Percentiles rank a stretch among this genome's conserved stretches.
These are phyloP conservation scores for Starmerella gropengiesseri DNA, from an alignment of 805 yeast species.

Conservation along the genomic window DNA sequence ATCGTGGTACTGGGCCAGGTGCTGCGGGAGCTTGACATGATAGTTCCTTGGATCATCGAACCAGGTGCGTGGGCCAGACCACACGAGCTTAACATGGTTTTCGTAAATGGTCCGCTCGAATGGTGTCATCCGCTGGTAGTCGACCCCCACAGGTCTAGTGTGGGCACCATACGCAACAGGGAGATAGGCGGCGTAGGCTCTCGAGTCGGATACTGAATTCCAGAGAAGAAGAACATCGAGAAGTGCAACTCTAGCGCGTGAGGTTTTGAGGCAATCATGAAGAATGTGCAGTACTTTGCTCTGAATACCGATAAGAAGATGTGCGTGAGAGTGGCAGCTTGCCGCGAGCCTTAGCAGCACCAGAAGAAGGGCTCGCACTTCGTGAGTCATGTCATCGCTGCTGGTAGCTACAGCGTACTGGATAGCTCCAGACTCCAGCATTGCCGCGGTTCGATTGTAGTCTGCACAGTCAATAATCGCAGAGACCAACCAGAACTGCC, in stretches of 20 bases:
- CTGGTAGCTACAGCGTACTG: neutral
- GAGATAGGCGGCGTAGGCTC: conserved; percentile 1
- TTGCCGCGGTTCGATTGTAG: neutral
- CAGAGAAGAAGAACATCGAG: neutral
- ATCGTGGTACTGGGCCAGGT: neutral
- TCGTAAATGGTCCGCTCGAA: neutral
- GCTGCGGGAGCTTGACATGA: conserved; percentile 1
- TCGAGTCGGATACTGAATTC: conserved; percentile 6
- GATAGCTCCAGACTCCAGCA: conserved; percentile 6
- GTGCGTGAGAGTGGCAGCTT: conserved; percentile 1
- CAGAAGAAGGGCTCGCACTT: conserved; percentile 25
- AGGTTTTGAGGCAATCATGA: neutral
- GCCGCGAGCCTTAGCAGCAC: conserved; percentile 20
- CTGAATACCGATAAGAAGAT: neutral
- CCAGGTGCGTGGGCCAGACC: neutral
- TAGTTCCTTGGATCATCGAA: neutral
- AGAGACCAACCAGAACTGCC: neutral
- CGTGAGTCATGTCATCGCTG: conserved; percentile 6
- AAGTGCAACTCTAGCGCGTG: neutral
- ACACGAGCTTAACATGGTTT: neutral
- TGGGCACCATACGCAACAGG: conserved; percentile 12
- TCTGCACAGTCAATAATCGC: conserved; percentile 9
- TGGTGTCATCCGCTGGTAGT: neutral
- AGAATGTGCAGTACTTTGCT: neutral
- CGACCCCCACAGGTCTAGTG: neutral